A percentile compares a stretch with the other conserved stretches of the same genome.
Evolutionary conservation across 208 protist species (phyloP).

Genomic region (Leishmania gerbilli): DNA sequence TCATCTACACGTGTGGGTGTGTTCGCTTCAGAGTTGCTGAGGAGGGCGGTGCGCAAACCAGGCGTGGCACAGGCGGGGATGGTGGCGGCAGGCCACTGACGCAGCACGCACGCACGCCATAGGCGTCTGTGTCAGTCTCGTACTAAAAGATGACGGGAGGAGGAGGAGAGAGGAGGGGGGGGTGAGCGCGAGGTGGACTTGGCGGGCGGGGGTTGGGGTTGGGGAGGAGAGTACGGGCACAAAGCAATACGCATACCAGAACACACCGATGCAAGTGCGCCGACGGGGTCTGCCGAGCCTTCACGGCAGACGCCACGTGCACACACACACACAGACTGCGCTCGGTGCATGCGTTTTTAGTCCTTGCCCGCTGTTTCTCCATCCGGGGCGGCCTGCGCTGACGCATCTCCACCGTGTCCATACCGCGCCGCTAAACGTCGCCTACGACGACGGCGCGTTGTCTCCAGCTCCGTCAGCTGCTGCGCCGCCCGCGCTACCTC

Average conservation of each 20-base stretch:
- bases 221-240: neutral
- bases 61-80: neutral
- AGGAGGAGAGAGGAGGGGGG: no score
- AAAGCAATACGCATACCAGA: neutral
- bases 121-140: no score
- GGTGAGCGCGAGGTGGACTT: no score
- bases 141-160: no score
- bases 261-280: neutral
- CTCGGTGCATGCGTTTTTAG: neutral
- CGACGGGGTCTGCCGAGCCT: neutral
- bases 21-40: neutral
- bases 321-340: neutral
- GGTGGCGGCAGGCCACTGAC: neutral
- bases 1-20: neutral
- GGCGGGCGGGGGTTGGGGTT: no score
- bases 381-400: neutral
- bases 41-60: neutral
- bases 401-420: neutral
- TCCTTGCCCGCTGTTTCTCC: conserved; percentile 12
- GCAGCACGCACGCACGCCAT: no score
- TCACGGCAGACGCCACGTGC: neutral
- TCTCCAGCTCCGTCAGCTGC: conserved; percentile 21
- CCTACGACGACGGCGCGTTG: conserved; percentile 7
- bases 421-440: neutral
- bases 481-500: conserved; percentile 25